Base-by-base conservation (phyloP, 225 moss, liverwort and hornwort genomes). In the Thuidium tamariscinum region DNA sequence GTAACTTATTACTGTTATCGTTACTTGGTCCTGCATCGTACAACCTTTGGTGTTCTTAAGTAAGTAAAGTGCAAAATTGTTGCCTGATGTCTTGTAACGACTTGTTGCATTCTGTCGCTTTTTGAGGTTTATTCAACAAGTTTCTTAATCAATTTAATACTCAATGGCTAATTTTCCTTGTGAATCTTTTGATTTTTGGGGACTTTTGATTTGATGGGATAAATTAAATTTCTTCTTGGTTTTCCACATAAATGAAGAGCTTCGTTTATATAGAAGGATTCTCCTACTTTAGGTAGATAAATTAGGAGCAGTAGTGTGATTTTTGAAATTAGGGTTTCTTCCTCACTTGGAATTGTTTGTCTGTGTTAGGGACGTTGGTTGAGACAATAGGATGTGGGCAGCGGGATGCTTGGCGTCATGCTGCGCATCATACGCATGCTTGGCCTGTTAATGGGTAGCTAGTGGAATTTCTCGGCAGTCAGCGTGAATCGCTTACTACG, bases 351-450 rank as follows among this genome's bases (percentile, higher is more conserved):
- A 44, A 21, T 77, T 85, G 25, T 41, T 56, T 44, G 83, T 61
- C 42, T 26, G n/a, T 80, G 22, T 13, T 49, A 89, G 80, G 61
- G 77, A 34, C 19, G 17, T 84, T 86, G 39, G 48, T 44, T 42
- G 20, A 77, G 71, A 77, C 5, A 87, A 70, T 64, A 95, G 74
- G 91, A 99, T 99, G 99, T 99, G 99, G 99, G 93, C 93, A 67
- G 99, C 96, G 19, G 84, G 95, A 25, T 99, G 99, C 83, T 89
- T 92, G 80, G 96, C 96, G 55, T 93, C 97, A 52, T 97, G 99
- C 91, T 99, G 97, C 91, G 99, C 97, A 82, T 95, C 99, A 84
- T 99, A 97, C 88, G 99, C 99, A 75, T 99, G 99, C 89, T 90
- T 93, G 93, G 97, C 94, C 77, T 96, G 97, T 91, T 96, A 97